A percentile compares a stretch with the other conserved stretches of the same genome.
These are phyloP conservation scores for Lophiotrema nucula DNA, from an alignment of 495 filamentous ascomycete genomes.

Conservation along the genomic window DNA sequence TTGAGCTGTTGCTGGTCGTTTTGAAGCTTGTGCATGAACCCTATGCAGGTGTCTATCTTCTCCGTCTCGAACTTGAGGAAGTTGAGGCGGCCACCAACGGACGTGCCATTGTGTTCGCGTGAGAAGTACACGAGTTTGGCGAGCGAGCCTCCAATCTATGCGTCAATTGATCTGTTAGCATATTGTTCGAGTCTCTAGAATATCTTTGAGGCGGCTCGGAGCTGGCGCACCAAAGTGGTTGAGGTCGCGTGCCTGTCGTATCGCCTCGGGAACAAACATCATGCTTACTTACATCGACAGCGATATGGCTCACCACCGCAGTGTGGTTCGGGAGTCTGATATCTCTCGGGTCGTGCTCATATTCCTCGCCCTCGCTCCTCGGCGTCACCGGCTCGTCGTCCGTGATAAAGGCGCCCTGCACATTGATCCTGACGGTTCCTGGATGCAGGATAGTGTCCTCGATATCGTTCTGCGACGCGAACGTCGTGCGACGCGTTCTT, in stretches of 20 bases:
- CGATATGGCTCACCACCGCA: constrained; percentile 89
- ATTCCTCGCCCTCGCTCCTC: constrained; percentile 60
- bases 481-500: constrained; percentile 7
- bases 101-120: constrained; percentile 61
- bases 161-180: constrained; percentile 32
- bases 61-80: constrained; percentile 96
- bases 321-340: constrained; percentile 96
- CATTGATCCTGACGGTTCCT: constrained; percentile 87
- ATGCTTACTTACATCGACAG: constrained; percentile 74
- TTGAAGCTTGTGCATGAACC: constrained; percentile 81
- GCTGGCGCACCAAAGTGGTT: too few relatives aligned
- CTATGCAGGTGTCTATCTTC: constrained; percentile 83
- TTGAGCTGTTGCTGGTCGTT: constrained; percentile 72
- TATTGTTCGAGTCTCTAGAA: neutral
- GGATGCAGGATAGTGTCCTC: constrained; percentile 79
- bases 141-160: constrained; percentile 88
- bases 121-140: constrained; percentile 98
- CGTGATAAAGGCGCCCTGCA: constrained; percentile 92
- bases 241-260: constrained; percentile 9
- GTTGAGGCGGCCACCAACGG: constrained; percentile 76
- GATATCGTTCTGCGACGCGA: constrained; percentile 43
- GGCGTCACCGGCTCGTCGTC: constrained; percentile 50
- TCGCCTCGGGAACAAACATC: constrained; percentile 1
- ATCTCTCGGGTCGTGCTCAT: constrained; percentile 66
- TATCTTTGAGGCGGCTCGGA: too few relatives aligned